Percentiles rank a stretch among this genome's conserved stretches.
phyloP scores from a whole-genome alignment of 345 rosid species.

The Excoecaria agallocha region DNA sequence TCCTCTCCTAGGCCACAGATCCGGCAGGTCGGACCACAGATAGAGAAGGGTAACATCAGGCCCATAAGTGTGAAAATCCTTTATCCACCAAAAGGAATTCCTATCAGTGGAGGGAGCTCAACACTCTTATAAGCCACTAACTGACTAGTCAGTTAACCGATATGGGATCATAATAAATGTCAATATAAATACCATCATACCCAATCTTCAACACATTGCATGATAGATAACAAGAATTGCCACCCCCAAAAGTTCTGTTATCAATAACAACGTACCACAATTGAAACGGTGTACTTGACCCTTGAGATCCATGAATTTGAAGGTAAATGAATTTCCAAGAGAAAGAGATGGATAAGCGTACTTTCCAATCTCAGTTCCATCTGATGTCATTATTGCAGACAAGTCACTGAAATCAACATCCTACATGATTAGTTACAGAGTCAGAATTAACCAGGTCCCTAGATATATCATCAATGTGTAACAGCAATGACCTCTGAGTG shows the following conservation, averaged over 20 bases:
- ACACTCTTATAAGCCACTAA: too few relatives aligned
- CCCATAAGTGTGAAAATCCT: too few relatives aligned
- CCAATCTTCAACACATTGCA: background rate
- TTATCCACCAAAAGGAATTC: too few relatives aligned
- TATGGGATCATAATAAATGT: too few relatives aligned
- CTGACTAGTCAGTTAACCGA: too few relatives aligned
- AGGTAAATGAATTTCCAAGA: constrained; percentile 76
- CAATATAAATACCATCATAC: background rate
- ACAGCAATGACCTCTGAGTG: constrained; percentile 66
- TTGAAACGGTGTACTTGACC: constrained; percentile 90
- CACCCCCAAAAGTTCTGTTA: background rate
- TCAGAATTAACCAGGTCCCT: constrained; percentile 14
- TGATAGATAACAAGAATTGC: background rate
- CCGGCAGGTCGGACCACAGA: too few relatives aligned
- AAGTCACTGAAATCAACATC: constrained; percentile 59
- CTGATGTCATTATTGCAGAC: constrained; percentile 73
- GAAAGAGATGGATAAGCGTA: constrained; percentile 67
- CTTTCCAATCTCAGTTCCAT: constrained; percentile 58
- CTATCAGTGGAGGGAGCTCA: too few relatives aligned
- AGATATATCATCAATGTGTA: constrained; percentile 8
- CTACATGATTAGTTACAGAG: constrained; percentile 23
- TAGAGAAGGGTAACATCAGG: too few relatives aligned
- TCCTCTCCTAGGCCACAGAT: too few relatives aligned
- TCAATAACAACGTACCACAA: constrained; percentile 47
- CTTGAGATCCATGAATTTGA: constrained; percentile 78